Base-by-base conservation (phyloP, 139 green algal genomes). In the Pleodorina starrii region DNA sequence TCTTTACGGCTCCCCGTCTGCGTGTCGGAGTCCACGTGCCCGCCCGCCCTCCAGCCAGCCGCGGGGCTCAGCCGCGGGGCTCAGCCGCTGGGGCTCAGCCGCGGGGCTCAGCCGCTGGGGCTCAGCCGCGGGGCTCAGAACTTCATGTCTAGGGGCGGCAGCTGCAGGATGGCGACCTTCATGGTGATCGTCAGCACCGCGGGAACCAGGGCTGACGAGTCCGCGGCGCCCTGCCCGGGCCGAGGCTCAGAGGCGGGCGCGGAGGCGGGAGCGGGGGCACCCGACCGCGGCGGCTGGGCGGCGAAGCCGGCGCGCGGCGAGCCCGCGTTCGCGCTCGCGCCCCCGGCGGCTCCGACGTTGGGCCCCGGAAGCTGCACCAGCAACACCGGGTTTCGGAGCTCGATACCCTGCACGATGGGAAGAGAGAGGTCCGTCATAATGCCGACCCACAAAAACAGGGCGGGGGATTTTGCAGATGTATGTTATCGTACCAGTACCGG, bases 111-210 rank as follows among this genome's bases (percentile, higher is more conserved):
- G 57, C n/a, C n/a, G n/a, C n/a, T n/a, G n/a, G n/a, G n/a, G n/a
- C n/a, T n/a, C 54, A 66, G 63, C n/a, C 2, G 21, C n/a, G 1
- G 40, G 14, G 1, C n/a, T 84, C n/a, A 92, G 57, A 92, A 92
- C 66, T 89, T 85, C 90, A 92, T 92, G 78, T 92, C 25, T 1
- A 92, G 51, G 0, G 90, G 90, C 14, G 90, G 90, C 50, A 92
- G 66, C 43, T 68, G 40, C 54, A 87, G n/a, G 27, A 92, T 79
- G 4, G 77, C 40, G 21, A 84, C 76, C 29, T 57, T 87, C 90
- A 92, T 90, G 66, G 35, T 63, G 35, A 92, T 92, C 17, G 71
- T 75, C 38, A 92, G 90, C 84, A 89, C n/a, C 48, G 77, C 84
- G 9, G 59, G 51, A 29, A 42, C 1, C 50, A 35, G 40, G 25